Evolutionary conservation across 306 rosid species (phyloP), one percentile per base, ranked within the genome.

Genomic region (Echinosophora koreensis): DNA sequence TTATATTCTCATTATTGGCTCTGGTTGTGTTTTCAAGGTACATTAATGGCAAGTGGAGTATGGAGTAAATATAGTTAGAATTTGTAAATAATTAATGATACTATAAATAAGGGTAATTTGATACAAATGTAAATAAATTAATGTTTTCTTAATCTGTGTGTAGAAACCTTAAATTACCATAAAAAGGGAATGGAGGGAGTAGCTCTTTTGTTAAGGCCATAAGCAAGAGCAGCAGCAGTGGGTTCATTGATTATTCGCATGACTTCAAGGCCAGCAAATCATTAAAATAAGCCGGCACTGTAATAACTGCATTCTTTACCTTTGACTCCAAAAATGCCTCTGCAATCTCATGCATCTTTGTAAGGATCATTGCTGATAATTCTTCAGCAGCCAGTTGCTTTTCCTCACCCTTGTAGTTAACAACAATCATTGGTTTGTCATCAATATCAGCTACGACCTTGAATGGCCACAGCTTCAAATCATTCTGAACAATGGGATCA

Each of bases 311-410:
- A n/a, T 88, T 86, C 46, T 81, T 83, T 1, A 88, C 80, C 0
- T 78, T 49, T 44, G 69, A 46, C 0, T 30, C 70, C 8, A 74
- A 7, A 46, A 30, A 74, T 15, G 57, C 67, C 69, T 88, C 86
- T 0, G 92, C 92, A 42, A 75, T 84, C 76, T 88, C 88, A n/a
- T 83, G 85, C 89, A 86, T 81, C 80, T 88, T 85, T 0, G 81
- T 77, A 0, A 73, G 69, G 4, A 74, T 3, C 68, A 62, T 62
- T 0, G 68, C n/a, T 37, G 68, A 61, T 0, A 61, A n/a, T 35
- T 61, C 67, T 2, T 73, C 69, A 1, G 69, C 59, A 8, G 47
- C 15, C 44, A 73, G 4, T 0, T 2, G 7, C 12, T 44, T 30
- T 32, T 60, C 69, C 35, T 28, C 8, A 2, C 60, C 79, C 13